A percentile compares a stretch with the other conserved stretches of the same genome.
These are phyloP conservation scores for Apiospora kogelbergensis DNA, from an alignment of 2,329 filamentous ascomycete genomes.

Conservation along the genomic window DNA sequence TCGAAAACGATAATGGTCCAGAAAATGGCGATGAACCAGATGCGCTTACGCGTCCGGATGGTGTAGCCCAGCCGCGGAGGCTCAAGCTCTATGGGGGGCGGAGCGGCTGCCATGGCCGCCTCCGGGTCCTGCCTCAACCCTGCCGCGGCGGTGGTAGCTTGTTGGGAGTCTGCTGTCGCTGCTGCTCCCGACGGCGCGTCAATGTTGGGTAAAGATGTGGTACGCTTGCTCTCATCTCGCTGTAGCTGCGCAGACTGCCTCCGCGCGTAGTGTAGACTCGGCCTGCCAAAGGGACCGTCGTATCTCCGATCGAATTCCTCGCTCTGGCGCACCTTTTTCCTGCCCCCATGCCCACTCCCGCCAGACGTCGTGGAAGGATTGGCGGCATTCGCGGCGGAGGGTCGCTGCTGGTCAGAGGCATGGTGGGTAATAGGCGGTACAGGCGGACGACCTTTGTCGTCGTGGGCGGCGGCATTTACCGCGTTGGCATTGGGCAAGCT, in stretches of 20 bases:
- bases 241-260: constrained; percentile 13
- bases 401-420: neutral
- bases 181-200: neutral
- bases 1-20: constrained; percentile 60
- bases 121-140: neutral
- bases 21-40: constrained; percentile 56
- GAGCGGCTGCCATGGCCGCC: neutral
- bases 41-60: constrained; percentile 31
- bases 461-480: neutral
- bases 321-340: constrained; percentile 19
- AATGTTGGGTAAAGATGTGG: neutral
- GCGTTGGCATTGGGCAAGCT: neutral
- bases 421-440: neutral
- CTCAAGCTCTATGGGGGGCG: constrained; percentile 6
- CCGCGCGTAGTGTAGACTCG: constrained; percentile 23
- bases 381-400: neutral
- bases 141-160: neutral
- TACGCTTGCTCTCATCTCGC: neutral
- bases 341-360: neutral
- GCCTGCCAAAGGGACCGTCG: constrained; percentile 26
- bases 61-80: constrained; percentile 20
- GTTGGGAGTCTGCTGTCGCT: neutral
- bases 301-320: constrained; percentile 25
- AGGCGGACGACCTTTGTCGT: neutral
- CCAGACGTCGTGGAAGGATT: neutral